Percentiles rank a stretch among this genome's conserved stretches.
Conservation (phyloP, 352 stramenopile species). For the Bremia lactucae region DNA sequence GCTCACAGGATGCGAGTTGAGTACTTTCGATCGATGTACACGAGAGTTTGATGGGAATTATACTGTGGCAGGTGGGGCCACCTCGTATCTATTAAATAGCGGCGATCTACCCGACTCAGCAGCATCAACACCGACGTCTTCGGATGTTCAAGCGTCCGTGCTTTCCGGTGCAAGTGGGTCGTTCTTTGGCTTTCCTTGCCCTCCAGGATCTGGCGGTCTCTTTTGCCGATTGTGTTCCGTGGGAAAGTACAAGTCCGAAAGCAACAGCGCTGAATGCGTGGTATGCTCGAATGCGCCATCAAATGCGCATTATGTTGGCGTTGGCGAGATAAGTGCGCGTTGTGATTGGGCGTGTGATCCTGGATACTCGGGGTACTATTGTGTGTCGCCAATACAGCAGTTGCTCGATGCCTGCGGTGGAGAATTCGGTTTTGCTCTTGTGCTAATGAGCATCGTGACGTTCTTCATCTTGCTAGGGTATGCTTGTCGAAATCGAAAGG, state of each 20-base stretch:
- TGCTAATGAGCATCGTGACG: constrained; percentile 51
- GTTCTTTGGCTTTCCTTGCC: constrained; percentile 75
- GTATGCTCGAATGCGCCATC: constrained; percentile 46
- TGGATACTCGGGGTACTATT: constrained; percentile 61
- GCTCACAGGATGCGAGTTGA: constrained; percentile 55
- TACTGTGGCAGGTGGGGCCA: constrained; percentile 52
- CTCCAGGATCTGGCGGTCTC: constrained; percentile 56
- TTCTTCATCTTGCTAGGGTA: constrained; percentile 72
- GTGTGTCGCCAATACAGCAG: constrained; percentile 66
- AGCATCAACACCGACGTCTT: constrained; percentile 9
- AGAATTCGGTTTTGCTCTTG: constrained; percentile 57
- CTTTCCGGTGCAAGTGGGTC: constrained; percentile 37
- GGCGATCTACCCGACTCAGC: constrained; percentile 7
- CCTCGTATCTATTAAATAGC: constrained; percentile 20
- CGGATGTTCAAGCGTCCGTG: constrained; percentile 13
- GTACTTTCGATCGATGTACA: constrained; percentile 54
- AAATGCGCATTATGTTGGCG: constrained; percentile 56
- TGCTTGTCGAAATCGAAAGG: constrained; percentile 56
- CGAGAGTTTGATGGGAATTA: constrained; percentile 69
- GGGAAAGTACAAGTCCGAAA: constrained; percentile 66
- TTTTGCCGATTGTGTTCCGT: constrained; percentile 54
- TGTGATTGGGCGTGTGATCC: constrained; percentile 71
- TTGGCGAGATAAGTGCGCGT: constrained; percentile 30
- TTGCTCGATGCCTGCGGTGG: constrained; percentile 65
- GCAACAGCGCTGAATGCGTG: constrained; percentile 65